Percentiles rank a stretch among this genome's conserved stretches.
phyloP scores from a whole-genome alignment of 805 yeast species.

The Nakazawaea populi region DNA sequence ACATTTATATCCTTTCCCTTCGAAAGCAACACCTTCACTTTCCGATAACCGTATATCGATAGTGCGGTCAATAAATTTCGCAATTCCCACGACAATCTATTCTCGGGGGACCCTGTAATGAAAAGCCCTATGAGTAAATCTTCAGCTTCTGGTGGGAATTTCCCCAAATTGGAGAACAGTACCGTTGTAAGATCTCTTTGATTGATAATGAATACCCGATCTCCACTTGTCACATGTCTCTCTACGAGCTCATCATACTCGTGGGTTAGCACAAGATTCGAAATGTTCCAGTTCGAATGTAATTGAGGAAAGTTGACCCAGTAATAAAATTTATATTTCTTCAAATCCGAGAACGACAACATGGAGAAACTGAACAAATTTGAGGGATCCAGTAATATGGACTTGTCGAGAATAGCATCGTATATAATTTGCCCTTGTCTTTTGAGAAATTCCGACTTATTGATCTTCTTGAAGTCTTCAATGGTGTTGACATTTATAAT shows the following conservation, averaged over 20 bases:
- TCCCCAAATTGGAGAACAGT: neutral
- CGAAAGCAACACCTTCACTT: constrained; percentile 32
- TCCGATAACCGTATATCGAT: constrained; percentile 25
- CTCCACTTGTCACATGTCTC: constrained; percentile 13
- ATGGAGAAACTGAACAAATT: constrained; percentile 38
- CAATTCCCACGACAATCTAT: constrained; percentile 8
- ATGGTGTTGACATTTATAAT: constrained; percentile 68
- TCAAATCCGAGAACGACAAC: constrained; percentile 79
- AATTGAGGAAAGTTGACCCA: constrained; percentile 84
- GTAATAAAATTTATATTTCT: constrained; percentile 80
- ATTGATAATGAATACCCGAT: constrained; percentile 14
- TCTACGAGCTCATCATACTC: constrained; percentile 2
- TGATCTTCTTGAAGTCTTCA: constrained; percentile 71
- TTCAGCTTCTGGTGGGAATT: neutral
- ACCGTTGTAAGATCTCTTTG: neutral
- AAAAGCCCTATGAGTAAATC: neutral
- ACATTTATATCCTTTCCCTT: constrained; percentile 24
- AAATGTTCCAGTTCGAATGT: constrained; percentile 41
- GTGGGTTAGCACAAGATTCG: neutral
- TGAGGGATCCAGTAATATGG: constrained; percentile 33
- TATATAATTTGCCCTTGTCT: constrained; percentile 26
- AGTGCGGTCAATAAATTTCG: constrained; percentile 13
- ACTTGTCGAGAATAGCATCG: constrained; percentile 25
- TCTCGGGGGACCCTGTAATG: constrained; percentile 13
- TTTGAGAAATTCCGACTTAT: constrained; percentile 56